Evolutionary conservation across 2,329 filamentous ascomycete genomes (phyloP).

Genomic region (Geosmithia flava): DNA sequence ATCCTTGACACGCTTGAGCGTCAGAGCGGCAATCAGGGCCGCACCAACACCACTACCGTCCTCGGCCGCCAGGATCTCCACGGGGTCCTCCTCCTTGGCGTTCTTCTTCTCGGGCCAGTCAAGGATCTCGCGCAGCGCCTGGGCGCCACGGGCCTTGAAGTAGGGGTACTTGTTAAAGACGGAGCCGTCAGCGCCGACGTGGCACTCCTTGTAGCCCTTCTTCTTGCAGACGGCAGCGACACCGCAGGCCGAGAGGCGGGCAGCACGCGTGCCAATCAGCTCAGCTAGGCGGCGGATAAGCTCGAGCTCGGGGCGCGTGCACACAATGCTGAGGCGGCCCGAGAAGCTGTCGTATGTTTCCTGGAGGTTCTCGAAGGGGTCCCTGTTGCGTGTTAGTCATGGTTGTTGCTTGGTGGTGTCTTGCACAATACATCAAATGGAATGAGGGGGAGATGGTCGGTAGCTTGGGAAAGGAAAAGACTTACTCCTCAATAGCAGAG

Average conservation of each 20-base stretch:
- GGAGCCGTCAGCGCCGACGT: slow-evolving; percentile 92
- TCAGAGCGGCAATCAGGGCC: slow-evolving; percentile 75
- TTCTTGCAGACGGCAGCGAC: slow-evolving; percentile 95
- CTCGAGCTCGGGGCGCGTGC: slow-evolving; percentile 71
- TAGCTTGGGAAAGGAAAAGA: slow-evolving; percentile 6
- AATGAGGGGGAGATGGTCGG: not conserved
- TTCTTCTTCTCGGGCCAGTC: slow-evolving; percentile 70
- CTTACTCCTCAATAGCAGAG: slow-evolving; percentile 77
- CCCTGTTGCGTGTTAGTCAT: slow-evolving; percentile 32
- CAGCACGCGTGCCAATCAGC: slow-evolving; percentile 87
- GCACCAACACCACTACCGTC: slow-evolving; percentile 97
- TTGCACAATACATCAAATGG: not conserved
- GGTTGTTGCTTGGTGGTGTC: not conserved
- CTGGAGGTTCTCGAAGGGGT: slow-evolving; percentile 88
- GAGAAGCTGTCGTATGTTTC: slow-evolving; percentile 79
- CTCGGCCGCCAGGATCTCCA: slow-evolving; percentile 81
- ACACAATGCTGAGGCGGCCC: slow-evolving; percentile 58
- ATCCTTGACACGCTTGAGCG: slow-evolving; percentile 49
- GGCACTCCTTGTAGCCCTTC: slow-evolving; percentile 78
- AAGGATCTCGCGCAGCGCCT: slow-evolving; percentile 85
- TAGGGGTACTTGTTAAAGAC: slow-evolving; percentile 99
- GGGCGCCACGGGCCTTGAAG: slow-evolving; percentile 86
- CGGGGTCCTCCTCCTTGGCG: slow-evolving; percentile 67
- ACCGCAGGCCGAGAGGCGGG: slow-evolving; percentile 85
- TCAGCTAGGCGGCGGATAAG: slow-evolving; percentile 81